Percentiles rank a stretch among this genome's conserved stretches.
Conservation (phyloP, 305 asterid species). For the Plantago coronopus region DNA sequence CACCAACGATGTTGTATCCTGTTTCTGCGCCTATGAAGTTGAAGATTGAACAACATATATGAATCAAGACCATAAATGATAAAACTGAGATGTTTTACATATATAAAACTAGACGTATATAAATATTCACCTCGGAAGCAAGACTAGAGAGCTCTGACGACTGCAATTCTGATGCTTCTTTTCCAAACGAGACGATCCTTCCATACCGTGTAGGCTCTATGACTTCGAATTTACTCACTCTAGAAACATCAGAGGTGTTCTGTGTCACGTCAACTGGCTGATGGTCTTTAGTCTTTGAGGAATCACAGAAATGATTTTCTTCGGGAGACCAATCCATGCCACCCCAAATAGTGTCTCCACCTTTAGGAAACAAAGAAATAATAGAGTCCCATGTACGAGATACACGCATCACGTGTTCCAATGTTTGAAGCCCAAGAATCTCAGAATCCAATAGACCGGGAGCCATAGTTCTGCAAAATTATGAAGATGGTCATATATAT, state of each 20-base stretch:
- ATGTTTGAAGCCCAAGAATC: conserved; percentile 60
- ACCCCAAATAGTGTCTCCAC: conserved; percentile 95
- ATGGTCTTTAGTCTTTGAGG: conserved; percentile 25
- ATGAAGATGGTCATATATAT: not conserved
- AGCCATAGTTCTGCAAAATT: conserved; percentile 63
- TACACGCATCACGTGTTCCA: conserved; percentile 76
- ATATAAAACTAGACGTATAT: not conserved
- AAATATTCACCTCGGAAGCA: conserved; percentile 38
- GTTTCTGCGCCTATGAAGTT: conserved; percentile 22
- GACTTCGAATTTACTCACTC: conserved; percentile 30
- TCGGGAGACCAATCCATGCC: conserved; percentile 78
- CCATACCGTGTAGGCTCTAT: conserved; percentile 57
- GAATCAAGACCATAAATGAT: conserved; percentile 3
- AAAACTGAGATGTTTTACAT: not conserved
- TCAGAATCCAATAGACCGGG: conserved; percentile 69
- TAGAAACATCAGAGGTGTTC: conserved; percentile 34
- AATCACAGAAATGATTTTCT: conserved; percentile 54
- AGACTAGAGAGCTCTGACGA: conserved; percentile 42
- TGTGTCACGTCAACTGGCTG: conserved; percentile 28
- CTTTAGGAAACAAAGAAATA: conserved; percentile 79
- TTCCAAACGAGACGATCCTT: conserved; percentile 75
- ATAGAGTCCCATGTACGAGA: conserved; percentile 90
- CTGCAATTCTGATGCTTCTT: conserved; percentile 46
- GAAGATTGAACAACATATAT: not conserved
- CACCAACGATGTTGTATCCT: conserved; percentile 26